Conservation (phyloP, 768 basidiomycete species). For the Chalciporus piperatus region DNA sequence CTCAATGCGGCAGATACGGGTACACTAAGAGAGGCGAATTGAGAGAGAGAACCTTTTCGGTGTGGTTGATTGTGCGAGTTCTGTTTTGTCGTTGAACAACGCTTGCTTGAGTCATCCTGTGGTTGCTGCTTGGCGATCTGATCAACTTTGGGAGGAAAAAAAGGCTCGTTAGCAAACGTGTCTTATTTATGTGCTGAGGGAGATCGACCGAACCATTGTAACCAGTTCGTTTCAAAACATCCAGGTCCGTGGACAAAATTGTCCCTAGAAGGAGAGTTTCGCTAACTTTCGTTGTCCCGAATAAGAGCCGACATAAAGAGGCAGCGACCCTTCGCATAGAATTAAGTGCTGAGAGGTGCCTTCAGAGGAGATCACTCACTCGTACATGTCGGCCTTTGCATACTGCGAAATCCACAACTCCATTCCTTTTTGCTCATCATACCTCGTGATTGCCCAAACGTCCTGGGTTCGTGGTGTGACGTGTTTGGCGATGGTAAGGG, state of each 20-base stretch:
- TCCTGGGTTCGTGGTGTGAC: constrained; percentile 52
- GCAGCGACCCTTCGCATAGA: constrained; percentile 61
- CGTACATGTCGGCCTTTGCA: constrained; percentile 79
- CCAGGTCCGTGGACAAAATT: constrained; percentile 82
- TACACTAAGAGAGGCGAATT: neutral
- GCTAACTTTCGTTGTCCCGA: constrained; percentile 72
- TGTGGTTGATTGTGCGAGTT: constrained; percentile 1
- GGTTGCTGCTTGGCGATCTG: too few species aligned
- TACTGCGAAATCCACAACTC: constrained; percentile 71
- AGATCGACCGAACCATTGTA: constrained; percentile 59
- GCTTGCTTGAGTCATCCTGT: too few species aligned
- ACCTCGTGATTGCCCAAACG: constrained; percentile 62
- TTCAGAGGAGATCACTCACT: constrained; percentile 50
- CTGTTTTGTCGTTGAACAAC: constrained; percentile 22
- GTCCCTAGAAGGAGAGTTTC: constrained; percentile 89
- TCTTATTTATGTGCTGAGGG: neutral
- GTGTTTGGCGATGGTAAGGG: constrained; percentile 50
- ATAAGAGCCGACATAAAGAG: constrained; percentile 72
- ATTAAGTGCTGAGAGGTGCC: neutral
- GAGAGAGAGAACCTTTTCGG: neutral
- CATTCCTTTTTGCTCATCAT: constrained; percentile 49
- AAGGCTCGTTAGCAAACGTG: constrained; percentile 55
- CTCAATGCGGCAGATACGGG: neutral
- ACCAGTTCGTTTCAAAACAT: constrained; percentile 71
- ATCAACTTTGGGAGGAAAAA: too few species aligned